Conservation (phyloP, 176 grass and related monocot genomes). For the Zea mays region Zm-B73-REFERENCE-NAM-5.0 NC_050100.1:82856001-82856500, state of each 20-base stretch:
- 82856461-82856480: background rate
- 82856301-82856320: slow-evolving; percentile 5
- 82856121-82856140: background rate
- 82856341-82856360: slow-evolving; percentile 20
- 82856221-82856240: no score
- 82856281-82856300: background rate
- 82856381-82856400: background rate
- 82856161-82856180: background rate
- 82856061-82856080: no score
- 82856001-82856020: no score
- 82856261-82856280: background rate
- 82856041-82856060: no score
- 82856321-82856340: background rate
- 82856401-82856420: background rate
- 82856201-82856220: no score
- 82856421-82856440: background rate
- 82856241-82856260: no score
- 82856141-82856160: slow-evolving; percentile 19
- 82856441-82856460: background rate
- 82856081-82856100: no score
- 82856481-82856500: background rate
- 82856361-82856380: slow-evolving; percentile 11
- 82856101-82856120: background rate
- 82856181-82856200: no score
- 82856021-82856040: no score